phyloP scores from a whole-genome alignment of 192 early-diverging fungal species.

The Linderina pennispora region DNA sequence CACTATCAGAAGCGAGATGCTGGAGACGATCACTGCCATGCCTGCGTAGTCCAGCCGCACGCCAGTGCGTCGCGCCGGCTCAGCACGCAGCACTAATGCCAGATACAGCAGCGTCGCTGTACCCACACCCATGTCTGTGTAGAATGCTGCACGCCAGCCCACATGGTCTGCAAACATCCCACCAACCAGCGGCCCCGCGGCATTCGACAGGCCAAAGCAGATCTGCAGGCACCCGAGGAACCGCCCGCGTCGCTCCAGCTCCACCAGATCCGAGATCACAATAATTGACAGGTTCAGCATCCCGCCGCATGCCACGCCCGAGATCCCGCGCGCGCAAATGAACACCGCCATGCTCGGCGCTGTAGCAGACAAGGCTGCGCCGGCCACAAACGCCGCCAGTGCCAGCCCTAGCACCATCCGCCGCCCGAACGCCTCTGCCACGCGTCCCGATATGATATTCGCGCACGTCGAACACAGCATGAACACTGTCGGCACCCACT shows the following conservation, averaged over 20 bases:
- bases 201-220: conserved; percentile 52
- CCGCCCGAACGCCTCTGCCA: conserved; percentile 74
- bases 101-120: conserved; percentile 48
- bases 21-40: conserved; percentile 44
- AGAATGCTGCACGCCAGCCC: conserved; percentile 64
- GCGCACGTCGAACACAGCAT: conserved; percentile 64
- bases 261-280: conserved; percentile 72
- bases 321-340: conserved; percentile 63
- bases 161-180: conserved; percentile 52
- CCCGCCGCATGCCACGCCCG: conserved; percentile 65
- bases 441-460: conserved; percentile 74
- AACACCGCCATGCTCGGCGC: conserved; percentile 48
- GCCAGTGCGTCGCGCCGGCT: conserved; percentile 13
- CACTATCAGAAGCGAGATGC: conserved; percentile 59
- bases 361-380: conserved; percentile 31
- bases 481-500: conserved; percentile 85
- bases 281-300: conserved; percentile 63
- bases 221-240: conserved; percentile 58
- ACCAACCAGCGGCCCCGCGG: conserved; percentile 52
- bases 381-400: conserved; percentile 36
- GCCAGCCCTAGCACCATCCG: conserved; percentile 35
- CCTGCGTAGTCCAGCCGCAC: conserved; percentile 61
- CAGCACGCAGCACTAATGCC: conserved; percentile 43
- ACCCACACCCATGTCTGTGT: conserved; percentile 74
- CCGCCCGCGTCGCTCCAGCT: conserved; percentile 63